Evolutionary conservation across 163 green algal genomes (phyloP), one percentile per base, ranked within the genome.

Genomic region (Scenedesmus sp.): DNA sequence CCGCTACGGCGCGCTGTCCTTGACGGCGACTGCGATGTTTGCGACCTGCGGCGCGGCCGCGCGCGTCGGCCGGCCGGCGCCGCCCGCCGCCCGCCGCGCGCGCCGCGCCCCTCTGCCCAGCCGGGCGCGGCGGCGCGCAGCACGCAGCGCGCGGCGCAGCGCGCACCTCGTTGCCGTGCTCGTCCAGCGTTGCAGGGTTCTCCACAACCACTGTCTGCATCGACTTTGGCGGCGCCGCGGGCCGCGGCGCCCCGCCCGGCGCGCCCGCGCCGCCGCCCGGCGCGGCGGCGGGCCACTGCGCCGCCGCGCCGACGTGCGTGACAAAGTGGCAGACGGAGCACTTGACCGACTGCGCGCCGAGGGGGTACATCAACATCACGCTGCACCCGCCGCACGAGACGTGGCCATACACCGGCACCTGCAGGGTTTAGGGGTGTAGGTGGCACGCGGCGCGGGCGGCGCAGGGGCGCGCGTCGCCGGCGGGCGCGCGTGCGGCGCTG

Each of bases 291-390:
- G 34, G 33, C 64, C 69, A 53, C 58, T 82, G 81, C 9, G 57
- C 53, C 11, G 75, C 62, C 34, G 45, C 48, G n/a, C 74, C 78
- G 1, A 89, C 82, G 29, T 82, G 24, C 3, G 94, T 98, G 0
- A 98, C 92, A 47, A 77, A 79, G 60, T 98, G 92, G 84, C 95
- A 98, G 3, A 98, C 88, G 9, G 90, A 90, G 81, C 95, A 98
- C 82, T 98, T 97, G 34, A 98, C 95, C 9, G 89, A 95, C 54
- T 94, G 89, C 1, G 95, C 95, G 4, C 93, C 95, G 17, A 91
- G 80, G 0, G 93, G 91, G 74, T 97, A 98, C 88, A 94, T 92
- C 13, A 98, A 89, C 80, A 89, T 97, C 57, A 97, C 91, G 53
- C 86, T 86, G 83, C 95, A 98, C 18, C 89, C 89, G 51, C 87